These are phyloP conservation scores for Daldinia loculata DNA, from an alignment of 495 filamentous ascomycete species.

Conservation along the genomic window DNA sequence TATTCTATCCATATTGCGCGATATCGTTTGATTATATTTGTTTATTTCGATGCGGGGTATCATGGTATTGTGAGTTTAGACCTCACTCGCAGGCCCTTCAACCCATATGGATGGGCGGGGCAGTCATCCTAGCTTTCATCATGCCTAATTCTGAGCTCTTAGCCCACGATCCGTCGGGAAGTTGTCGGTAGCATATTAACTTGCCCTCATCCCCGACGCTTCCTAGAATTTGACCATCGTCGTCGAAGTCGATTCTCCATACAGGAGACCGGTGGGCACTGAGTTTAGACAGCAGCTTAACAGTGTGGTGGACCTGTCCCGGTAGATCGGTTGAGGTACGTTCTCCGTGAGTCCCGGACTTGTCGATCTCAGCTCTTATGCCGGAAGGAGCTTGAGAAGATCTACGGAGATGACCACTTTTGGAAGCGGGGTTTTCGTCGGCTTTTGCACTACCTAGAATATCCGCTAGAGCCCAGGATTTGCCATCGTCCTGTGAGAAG, in stretches of 20 bases:
- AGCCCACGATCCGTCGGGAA: conserved; percentile 62
- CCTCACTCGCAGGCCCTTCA: neutral
- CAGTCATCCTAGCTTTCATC: conserved; percentile 59
- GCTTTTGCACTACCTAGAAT: conserved; percentile 36
- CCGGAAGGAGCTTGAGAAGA: conserved; percentile 54
- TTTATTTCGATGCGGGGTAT: neutral
- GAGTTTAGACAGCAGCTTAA: conserved; percentile 61
- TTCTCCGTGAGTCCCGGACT: conserved; percentile 52
- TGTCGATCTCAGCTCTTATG: conserved; percentile 68
- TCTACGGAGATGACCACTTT: conserved; percentile 30
- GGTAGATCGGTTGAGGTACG: conserved; percentile 47
- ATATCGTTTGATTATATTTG: neutral
- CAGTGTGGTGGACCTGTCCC: conserved; percentile 57
- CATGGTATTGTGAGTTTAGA: neutral
- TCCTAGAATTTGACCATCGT: conserved; percentile 67
- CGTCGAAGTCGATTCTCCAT: conserved; percentile 69
- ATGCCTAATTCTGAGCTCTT: conserved; percentile 64
- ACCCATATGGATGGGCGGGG: conserved; percentile 32
- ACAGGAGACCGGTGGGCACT: conserved; percentile 64
- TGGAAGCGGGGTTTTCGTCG: conserved; percentile 34
- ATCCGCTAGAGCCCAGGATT: conserved; percentile 45
- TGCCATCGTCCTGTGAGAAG: conserved; percentile 43
- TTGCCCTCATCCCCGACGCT: conserved; percentile 69
- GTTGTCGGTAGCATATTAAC: conserved; percentile 64
- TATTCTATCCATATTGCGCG: neutral